These are phyloP conservation scores for Podochytrium sp. DNA, from an alignment of 192 early-diverging fungal genomes.

Conservation along the genomic window DNA sequence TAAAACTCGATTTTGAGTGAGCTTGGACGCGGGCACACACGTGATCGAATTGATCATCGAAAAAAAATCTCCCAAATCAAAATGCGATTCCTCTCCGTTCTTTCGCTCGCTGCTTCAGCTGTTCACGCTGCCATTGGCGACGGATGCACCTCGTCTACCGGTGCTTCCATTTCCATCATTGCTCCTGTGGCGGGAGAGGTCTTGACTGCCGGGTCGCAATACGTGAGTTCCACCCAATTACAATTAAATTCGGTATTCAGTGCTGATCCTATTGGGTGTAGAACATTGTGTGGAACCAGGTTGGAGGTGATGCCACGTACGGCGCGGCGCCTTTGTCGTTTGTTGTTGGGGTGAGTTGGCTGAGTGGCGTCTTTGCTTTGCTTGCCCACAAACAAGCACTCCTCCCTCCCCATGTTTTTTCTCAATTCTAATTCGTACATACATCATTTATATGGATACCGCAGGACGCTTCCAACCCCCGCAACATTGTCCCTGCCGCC, in stretches of 20 bases:
- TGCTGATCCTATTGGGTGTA: too few species aligned
- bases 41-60: too few species aligned
- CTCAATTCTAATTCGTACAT: neutral
- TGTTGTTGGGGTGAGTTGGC: neutral
- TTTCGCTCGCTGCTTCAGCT: neutral
- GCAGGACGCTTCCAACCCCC: conserved; percentile 14
- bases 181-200: neutral
- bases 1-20: too few species aligned
- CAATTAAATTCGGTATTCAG: too few species aligned
- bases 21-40: too few species aligned
- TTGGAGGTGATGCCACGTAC: neutral
- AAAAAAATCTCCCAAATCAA: too few species aligned
- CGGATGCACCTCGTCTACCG: neutral
- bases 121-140: neutral
- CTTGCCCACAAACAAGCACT: neutral
- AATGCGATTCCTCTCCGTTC: too few species aligned
- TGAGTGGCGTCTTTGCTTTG: neutral
- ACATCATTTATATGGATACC: too few species aligned
- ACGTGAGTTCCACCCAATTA: too few species aligned
- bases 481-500: neutral
- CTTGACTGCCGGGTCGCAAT: neutral
- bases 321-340: neutral
- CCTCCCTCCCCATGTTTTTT: too few species aligned
- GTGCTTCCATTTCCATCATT: conserved; percentile 7
- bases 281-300: neutral